A percentile compares a stretch with the other conserved stretches of the same genome.
phyloP scores from a whole-genome alignment of 805 yeast species.

The Wickerhamomyces alni region DNA sequence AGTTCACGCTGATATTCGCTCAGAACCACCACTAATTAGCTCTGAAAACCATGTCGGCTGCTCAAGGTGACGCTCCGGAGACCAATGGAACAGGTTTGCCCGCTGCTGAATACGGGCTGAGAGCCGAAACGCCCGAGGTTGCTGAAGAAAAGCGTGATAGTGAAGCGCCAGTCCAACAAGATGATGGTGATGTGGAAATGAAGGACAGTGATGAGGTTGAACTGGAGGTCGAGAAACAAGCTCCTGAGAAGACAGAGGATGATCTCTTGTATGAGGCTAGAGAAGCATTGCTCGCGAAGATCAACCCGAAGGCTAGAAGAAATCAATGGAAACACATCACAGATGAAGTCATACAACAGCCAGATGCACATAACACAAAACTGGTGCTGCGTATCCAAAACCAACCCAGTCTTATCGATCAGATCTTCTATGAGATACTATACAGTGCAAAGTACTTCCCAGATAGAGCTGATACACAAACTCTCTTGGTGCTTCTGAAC shows the following conservation, averaged over 20 bases:
- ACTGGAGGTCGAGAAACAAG: not conserved
- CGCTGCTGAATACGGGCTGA: no score
- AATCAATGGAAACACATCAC: conserved; percentile 8
- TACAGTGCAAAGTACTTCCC: conserved; percentile 14
- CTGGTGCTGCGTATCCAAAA: conserved; percentile 1
- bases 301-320: not conserved
- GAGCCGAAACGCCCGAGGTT: not conserved
- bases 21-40: no score
- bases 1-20: no score
- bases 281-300: not conserved
- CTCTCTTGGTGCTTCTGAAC: conserved; percentile 12
- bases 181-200: conserved; percentile 8
- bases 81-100: no score
- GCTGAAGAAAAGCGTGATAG: not conserved
- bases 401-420: conserved; percentile 4
- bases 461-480: conserved; percentile 6
- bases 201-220: conserved; percentile 1
- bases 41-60: no score
- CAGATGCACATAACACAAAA: not conserved
- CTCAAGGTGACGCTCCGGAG: no score
- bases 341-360: conserved; percentile 1
- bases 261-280: not conserved
- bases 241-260: not conserved
- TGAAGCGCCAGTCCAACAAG: not conserved
- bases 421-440: conserved; percentile 18